Conservation (phyloP, 495 filamentous ascomycete species). For the Penicillium longicatenatum region DNA sequence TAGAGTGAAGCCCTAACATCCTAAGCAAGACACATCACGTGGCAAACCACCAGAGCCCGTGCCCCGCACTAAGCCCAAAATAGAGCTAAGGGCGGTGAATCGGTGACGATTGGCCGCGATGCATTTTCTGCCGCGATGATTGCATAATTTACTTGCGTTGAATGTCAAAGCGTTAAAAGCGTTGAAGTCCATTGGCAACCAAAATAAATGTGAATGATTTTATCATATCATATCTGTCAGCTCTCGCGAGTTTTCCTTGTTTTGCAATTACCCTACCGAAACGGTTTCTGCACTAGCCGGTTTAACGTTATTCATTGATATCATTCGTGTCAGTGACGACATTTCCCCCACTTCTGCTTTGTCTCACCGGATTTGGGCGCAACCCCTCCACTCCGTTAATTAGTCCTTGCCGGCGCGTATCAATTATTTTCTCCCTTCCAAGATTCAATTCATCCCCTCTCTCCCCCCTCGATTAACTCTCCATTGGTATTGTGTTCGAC, state of each 20-base stretch:
- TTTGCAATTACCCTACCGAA: background rate
- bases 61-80: slow-evolving; percentile 1
- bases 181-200: background rate
- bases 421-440: slow-evolving; percentile 2
- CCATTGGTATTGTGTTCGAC: slow-evolving; percentile 17
- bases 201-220: background rate
- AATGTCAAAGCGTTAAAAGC: background rate
- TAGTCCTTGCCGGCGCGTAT: slow-evolving; percentile 9
- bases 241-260: slow-evolving; percentile 1
- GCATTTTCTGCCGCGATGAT: background rate
- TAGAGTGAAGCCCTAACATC: background rate
- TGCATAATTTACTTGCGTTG: background rate
- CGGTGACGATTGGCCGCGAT: background rate
- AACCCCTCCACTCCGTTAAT: slow-evolving; percentile 30
- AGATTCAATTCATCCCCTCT: slow-evolving; percentile 12
- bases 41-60: background rate
- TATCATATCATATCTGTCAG: background rate
- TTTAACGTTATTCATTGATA: slow-evolving; percentile 7
- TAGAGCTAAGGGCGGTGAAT: background rate
- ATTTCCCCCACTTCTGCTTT: slow-evolving; percentile 44
- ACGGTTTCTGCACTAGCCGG: background rate
- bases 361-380: slow-evolving; percentile 45
- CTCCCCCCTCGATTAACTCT: slow-evolving; percentile 11
- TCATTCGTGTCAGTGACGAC: slow-evolving; percentile 36
- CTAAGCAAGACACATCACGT: background rate